Base-by-base conservation (phyloP, 805 yeast species). In the Ogataea minuta region DNA sequence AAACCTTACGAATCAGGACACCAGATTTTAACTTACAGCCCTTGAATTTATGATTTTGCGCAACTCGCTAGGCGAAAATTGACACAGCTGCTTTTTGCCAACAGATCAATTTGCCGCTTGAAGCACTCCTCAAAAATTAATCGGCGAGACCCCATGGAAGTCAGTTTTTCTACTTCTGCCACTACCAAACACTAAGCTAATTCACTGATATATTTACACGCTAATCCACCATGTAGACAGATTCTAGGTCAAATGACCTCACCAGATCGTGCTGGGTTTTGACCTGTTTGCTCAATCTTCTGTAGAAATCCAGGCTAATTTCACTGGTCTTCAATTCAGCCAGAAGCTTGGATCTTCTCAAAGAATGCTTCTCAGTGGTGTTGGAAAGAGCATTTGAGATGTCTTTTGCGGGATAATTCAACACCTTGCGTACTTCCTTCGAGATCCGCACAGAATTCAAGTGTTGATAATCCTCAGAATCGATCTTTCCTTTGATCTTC, bases 351-450 rank as follows among this genome's bases (percentile, higher is more conserved):
- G 75, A 76, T 56, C 84, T 79, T 56, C 77, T 75, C 3, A 70
- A 61, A 11, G 73, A 71, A 43, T 79, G 73, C 50, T 74, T 71
- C 46, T 85, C 93, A 27, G 87, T 70, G 32, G 75, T 62, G 1
- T 79, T 66, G 50, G 84, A 90, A 63, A 84, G 76, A 31, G 77
- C 76, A 30, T 76, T 74, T 50, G 83, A 76, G 4, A 93, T 86
- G 54, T 89, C 96, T 48, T 88, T 79, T 0, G 86, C 74, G 5
- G 98, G 98, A 54, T 72, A 81, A 53, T 76, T 77, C 52, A 93
- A 68, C 2, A 93, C 96, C 50, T 79, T 79, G 20, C 93, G 71
- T 42, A 88, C 85, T 57, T 91, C 98, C 49, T 76, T 79, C 0
- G 95, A 71, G 6, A 93, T 76, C 44, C 99, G 72, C 33, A 72